phyloP scores from a whole-genome alignment of 805 yeast species.

The Kodamaea nitidulidarum region DNA sequence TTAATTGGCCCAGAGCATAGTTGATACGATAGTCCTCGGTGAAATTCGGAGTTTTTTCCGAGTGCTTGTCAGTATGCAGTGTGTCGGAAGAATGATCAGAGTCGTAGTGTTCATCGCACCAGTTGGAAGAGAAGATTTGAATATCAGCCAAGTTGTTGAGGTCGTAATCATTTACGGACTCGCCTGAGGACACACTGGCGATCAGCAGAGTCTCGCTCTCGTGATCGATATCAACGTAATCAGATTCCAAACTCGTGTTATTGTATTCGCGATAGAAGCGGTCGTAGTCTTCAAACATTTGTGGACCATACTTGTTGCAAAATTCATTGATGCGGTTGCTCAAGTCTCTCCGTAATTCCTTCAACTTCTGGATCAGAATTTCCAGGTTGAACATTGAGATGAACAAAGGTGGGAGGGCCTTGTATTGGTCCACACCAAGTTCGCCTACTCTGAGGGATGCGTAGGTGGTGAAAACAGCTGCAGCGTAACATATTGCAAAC shows the following conservation, averaged over 20 bases:
- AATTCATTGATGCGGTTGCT: slow-evolving; percentile 29
- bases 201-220: slow-evolving; percentile 1
- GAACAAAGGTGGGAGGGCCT: slow-evolving; percentile 36
- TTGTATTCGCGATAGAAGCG: slow-evolving; percentile 27
- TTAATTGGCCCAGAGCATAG: neutral
- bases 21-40: neutral
- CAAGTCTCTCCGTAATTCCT: slow-evolving; percentile 24
- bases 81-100: neutral
- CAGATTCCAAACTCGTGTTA: slow-evolving; percentile 6
- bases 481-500: slow-evolving; percentile 29
- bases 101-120: neutral
- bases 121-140: slow-evolving; percentile 25
- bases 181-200: slow-evolving; percentile 2
- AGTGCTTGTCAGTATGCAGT: no score
- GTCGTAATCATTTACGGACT: slow-evolving; percentile 9
- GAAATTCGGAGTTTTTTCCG: neutral
- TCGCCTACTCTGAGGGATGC: slow-evolving; percentile 41
- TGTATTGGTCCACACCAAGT: slow-evolving; percentile 39
- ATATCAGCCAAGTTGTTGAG: slow-evolving; percentile 24
- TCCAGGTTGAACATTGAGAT: slow-evolving; percentile 29
- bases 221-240: slow-evolving; percentile 3
- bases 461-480: slow-evolving; percentile 38
- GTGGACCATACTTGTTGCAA: slow-evolving; percentile 36
- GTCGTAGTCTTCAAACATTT: slow-evolving; percentile 35
- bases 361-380: slow-evolving; percentile 31